Evolutionary conservation across 805 yeast genomes (phyloP).

Genomic region (Yueomyces sinensis): DNA sequence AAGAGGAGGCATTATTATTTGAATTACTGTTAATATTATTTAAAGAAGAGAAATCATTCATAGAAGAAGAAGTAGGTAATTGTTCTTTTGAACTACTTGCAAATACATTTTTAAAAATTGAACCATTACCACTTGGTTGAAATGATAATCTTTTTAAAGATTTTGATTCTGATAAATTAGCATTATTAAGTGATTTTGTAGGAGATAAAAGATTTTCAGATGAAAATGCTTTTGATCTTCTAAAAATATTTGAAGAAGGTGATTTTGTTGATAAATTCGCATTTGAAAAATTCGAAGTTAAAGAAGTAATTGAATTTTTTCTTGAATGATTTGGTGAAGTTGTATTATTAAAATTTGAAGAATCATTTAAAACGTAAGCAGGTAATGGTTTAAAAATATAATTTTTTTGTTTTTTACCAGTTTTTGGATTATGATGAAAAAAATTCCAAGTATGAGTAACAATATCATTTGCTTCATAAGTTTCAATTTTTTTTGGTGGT

Average conservation of each 20-base stretch:
- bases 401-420: conserved; percentile 4
- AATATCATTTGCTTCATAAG: conserved; percentile 49
- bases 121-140: not conserved
- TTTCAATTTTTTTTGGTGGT: conserved; percentile 70
- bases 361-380: not conserved
- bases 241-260: not conserved
- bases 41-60: no score
- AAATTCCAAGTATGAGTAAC: conserved; percentile 88
- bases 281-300: not conserved
- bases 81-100: not conserved
- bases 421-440: conserved; percentile 29
- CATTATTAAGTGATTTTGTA: not conserved
- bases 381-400: not conserved
- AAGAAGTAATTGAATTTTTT: not conserved
- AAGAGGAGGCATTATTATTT: not conserved
- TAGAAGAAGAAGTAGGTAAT: not conserved
- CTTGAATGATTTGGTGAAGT: not conserved
- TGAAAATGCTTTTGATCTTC: not conserved
- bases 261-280: not conserved
- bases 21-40: not conserved
- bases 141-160: not conserved
- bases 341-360: not conserved
- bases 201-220: not conserved
- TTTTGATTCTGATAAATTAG: not conserved
- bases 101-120: not conserved